These are phyloP conservation scores for Ceratobasidium sp. DNA, from an alignment of 1,284 basidiomycete species.

Conservation along the genomic window DNA sequence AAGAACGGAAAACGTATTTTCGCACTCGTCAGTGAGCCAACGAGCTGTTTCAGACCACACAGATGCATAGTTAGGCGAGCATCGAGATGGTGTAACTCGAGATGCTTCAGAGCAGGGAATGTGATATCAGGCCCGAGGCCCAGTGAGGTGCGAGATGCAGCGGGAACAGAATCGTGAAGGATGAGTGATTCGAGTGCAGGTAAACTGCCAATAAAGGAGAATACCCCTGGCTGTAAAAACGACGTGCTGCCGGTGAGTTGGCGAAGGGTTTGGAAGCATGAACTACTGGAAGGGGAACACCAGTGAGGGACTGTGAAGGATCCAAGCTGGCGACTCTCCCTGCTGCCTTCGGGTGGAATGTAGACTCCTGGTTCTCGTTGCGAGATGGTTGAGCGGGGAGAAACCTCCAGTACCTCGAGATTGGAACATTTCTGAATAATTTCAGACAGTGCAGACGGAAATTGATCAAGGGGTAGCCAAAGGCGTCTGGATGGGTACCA, in stretches of 20 bases:
- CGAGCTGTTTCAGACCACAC: too few species aligned
- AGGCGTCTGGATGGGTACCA: background rate
- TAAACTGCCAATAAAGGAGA: background rate
- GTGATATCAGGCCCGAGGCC: background rate
- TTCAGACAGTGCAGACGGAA: background rate
- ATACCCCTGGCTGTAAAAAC: background rate
- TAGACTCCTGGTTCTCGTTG: background rate
- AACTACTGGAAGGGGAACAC: background rate
- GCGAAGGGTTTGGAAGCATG: background rate
- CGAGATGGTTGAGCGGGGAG: background rate
- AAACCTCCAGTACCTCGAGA: background rate
- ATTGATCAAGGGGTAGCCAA: background rate
- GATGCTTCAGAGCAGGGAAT: background rate
- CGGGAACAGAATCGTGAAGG: background rate
- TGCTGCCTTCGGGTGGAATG: background rate
- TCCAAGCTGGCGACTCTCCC: background rate
- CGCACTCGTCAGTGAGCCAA: background rate
- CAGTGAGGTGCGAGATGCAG: background rate
- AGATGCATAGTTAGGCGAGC: background rate
- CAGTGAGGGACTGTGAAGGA: background rate
- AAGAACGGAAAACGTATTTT: too few species aligned
- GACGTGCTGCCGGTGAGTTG: background rate
- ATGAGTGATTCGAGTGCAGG: background rate
- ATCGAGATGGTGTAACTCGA: background rate
- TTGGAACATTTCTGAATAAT: background rate